These are phyloP conservation scores for Erythrophleum fordii DNA, from an alignment of 306 rosid species.

Conservation along the genomic window DNA sequence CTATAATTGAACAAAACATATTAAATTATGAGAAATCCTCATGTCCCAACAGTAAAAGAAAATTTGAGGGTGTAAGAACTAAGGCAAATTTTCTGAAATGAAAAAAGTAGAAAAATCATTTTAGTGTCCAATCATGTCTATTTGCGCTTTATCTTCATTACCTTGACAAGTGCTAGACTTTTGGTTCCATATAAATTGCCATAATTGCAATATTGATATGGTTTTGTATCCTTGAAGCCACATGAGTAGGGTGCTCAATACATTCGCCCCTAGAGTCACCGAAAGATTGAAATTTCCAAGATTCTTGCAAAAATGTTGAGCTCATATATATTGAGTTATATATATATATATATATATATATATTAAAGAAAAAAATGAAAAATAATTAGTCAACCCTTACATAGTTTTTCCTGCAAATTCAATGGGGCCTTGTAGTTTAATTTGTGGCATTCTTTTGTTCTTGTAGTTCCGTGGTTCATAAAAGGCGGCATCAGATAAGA, in stretches of 20 bases:
- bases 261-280: constrained; percentile 11
- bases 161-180: neutral
- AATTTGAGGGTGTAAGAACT: neutral
- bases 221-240: neutral
- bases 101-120: neutral
- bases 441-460: constrained; percentile 33
- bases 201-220: neutral
- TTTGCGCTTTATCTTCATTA: neutral
- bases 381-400: neutral
- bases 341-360: neutral
- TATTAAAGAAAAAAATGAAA: neutral
- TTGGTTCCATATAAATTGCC: neutral
- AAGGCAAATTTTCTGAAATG: neutral
- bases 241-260: neutral
- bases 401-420: neutral
- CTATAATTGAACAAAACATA: neutral
- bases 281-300: constrained; percentile 9
- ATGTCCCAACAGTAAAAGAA: neutral
- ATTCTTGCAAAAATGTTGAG: constrained; percentile 26
- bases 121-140: neutral
- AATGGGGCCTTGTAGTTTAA: neutral
- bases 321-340: neutral
- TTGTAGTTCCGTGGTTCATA: constrained; percentile 35
- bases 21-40: neutral
- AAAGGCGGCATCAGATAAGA: constrained; percentile 21